A percentile compares a stretch with the other conserved stretches of the same genome.
phyloP scores from a whole-genome alignment of 208 protist species.

The Jaenimonas drosophilae region DNA sequence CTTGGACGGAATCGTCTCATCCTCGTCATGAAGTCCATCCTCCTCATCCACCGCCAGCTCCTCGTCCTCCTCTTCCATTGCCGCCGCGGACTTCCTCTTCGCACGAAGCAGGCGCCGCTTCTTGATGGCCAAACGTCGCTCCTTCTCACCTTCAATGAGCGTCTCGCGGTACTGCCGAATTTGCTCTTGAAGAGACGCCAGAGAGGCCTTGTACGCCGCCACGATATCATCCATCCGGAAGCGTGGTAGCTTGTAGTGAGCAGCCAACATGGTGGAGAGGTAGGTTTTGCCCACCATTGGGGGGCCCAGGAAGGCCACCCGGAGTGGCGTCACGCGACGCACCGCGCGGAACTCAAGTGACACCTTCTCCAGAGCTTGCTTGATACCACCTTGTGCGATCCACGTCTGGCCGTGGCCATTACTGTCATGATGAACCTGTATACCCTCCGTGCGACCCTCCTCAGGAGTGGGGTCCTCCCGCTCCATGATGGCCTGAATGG shows the following conservation, averaged over 20 bases:
- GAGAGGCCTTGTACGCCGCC: constrained; percentile 38
- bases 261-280: constrained; percentile 33
- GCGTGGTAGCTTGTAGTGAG: constrained; percentile 72
- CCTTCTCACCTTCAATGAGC: constrained; percentile 23
- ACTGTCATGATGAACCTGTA: constrained; percentile 2
- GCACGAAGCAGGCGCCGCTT: constrained; percentile 34
- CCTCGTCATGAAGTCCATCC: constrained; percentile 3
- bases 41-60: constrained; percentile 9
- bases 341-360: constrained; percentile 67
- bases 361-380: constrained; percentile 46
- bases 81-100: constrained; percentile 1
- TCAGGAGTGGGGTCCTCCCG: constrained; percentile 27
- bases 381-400: constrained; percentile 69
- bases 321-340: constrained; percentile 63
- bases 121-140: constrained; percentile 40
- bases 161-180: constrained; percentile 13
- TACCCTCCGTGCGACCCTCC: background rate
- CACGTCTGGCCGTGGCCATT: constrained; percentile 23
- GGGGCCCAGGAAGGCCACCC: constrained; percentile 80
- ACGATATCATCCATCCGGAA: constrained; percentile 59
- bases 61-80: constrained; percentile 7
- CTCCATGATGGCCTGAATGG: constrained; percentile 60
- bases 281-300: constrained; percentile 85
- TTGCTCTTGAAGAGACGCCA: constrained; percentile 18
- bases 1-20: constrained; percentile 4